Base-by-base conservation (phyloP, 495 filamentous ascomycete genomes). In the Hyaloscypha bicolor region DNA sequence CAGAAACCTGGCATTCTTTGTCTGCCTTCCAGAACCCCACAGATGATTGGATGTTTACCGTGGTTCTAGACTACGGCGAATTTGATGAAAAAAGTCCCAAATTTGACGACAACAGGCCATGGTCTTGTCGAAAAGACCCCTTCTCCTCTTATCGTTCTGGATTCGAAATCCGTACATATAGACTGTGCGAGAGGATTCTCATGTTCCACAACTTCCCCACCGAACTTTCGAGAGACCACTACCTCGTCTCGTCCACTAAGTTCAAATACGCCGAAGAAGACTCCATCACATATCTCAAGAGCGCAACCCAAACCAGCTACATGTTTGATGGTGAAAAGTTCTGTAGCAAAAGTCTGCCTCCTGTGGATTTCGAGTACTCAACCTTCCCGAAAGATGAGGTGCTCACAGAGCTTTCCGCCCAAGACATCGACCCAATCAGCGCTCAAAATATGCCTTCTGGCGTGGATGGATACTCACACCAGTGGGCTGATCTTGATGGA, bases 41-140 rank as follows among this genome's bases (percentile, higher is more conserved):
- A n/a, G n/a, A n/a, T 19, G 35, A 64, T 3, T 79, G 77, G 77
- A 64, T 74, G 67, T 80, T 79, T 48, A 60, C 73, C 35, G 39
- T 76, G 1, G 68, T 78, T 32, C 69, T 80, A 21, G 78, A 80
- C 59, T 80, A 79, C 51, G 77, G 77, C 6, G 76, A 80, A 32
- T 22, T 6, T 61, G 31, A 37, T 16, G 9, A 4, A 21, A 32
- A 37, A 6, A 37, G 39, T 22, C 59, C 59, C 5, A 61, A 19
- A 11, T 45, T 22, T 19, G 6, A 39, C 8, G 59, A 61, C 30
- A 19, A 21, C 4, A 42, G 31, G 12, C 31, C 19, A 22, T 61
- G 59, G 59, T 4, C 3, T 37, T 37, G 30, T 39, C 59, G 61
- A 3, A 1, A 60, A 35, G 76, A 79, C 62, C 61, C 74, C 8